Evolutionary conservation across 768 basidiomycete genomes (phyloP), one percentile per base, ranked within the genome.

Genomic region (Mycena sanguinolenta): DNA sequence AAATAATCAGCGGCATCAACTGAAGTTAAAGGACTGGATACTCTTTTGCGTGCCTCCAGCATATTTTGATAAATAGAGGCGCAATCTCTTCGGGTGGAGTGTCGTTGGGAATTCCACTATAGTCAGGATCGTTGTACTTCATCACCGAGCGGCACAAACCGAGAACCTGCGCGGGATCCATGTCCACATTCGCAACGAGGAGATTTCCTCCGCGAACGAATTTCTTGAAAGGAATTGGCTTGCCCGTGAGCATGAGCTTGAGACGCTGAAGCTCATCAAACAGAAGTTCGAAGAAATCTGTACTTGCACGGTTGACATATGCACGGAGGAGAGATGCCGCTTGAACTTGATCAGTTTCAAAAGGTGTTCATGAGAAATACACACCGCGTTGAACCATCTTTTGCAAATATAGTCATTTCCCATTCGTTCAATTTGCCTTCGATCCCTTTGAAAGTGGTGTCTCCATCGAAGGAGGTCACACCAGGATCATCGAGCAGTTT

Each of bases 401-500:
- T 58, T 9, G 28, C 54, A 17, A 58, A 65, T 46, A 65, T 49
- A 49, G 4, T 58, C 14, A 65, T 42, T 28, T 65, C 64, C 54
- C 54, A 57, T 23, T 65, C 57, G 57, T 65, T 65, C 25, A 65
- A n/a, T 12, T 58, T 39, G 32, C 49, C 46, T n/a, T 58, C 64
- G 12, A 58, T 32, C 23, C 64, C 42, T 21, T 50, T 58, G 57
- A n/a, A 65, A 21, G 64, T 65, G 17, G 52, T 58, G n/a, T n/a
- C n/a, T n/a, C n/a, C n/a, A n/a, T n/a, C n/a, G n/a, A n/a, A n/a
- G n/a, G n/a, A n/a, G n/a, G n/a, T n/a, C n/a, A n/a, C n/a, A n/a
- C n/a, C n/a, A n/a, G n/a, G n/a, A n/a, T n/a, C n/a, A n/a, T 55
- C 53, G 19, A 55, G 30, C 4, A 21, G 19, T 13, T 55, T 55